Evolutionary conservation across 495 filamentous ascomycete species (phyloP).

Genomic region (Penicillium angulare): DNA sequence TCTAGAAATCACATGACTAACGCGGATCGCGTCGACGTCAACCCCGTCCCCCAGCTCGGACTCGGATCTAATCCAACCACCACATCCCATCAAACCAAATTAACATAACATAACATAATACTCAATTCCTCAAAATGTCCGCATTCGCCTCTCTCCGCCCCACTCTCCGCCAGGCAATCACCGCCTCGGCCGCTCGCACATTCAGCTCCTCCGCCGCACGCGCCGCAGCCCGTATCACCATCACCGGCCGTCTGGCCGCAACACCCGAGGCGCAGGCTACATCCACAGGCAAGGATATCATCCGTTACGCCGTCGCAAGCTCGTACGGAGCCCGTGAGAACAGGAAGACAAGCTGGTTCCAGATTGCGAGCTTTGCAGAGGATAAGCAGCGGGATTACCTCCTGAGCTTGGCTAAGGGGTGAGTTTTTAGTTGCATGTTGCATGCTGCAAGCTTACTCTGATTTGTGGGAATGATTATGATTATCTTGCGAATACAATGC

Average conservation of each 20-base stretch:
- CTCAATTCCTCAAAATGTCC: conserved; percentile 37
- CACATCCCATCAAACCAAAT: neutral
- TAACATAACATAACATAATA: neutral
- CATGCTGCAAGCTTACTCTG: neutral
- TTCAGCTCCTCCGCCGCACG: conserved; percentile 53
- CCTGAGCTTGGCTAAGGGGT: conserved; percentile 74
- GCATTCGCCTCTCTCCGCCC: conserved; percentile 48
- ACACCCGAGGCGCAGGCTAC: conserved; percentile 68
- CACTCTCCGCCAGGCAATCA: conserved; percentile 33
- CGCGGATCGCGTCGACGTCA: conserved; percentile 1
- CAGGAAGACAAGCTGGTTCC: conserved; percentile 74
- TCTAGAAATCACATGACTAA: neutral
- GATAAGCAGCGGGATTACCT: conserved; percentile 61
- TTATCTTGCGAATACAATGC: neutral
- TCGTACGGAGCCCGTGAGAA: conserved; percentile 57
- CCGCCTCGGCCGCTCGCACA: conserved; percentile 53
- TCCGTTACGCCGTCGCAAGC: conserved; percentile 67
- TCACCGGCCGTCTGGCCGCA: conserved; percentile 73
- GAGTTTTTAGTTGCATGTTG: conserved; percentile 33
- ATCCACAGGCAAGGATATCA: conserved; percentile 61
- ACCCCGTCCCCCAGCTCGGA: neutral
- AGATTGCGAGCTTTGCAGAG: conserved; percentile 63
- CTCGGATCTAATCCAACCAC: neutral
- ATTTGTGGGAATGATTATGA: neutral
- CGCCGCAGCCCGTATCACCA: conserved; percentile 57